Evolutionary conservation across 192 early-diverging fungal genomes (phyloP).

Genomic region (Obelidium mucronatum): DNA sequence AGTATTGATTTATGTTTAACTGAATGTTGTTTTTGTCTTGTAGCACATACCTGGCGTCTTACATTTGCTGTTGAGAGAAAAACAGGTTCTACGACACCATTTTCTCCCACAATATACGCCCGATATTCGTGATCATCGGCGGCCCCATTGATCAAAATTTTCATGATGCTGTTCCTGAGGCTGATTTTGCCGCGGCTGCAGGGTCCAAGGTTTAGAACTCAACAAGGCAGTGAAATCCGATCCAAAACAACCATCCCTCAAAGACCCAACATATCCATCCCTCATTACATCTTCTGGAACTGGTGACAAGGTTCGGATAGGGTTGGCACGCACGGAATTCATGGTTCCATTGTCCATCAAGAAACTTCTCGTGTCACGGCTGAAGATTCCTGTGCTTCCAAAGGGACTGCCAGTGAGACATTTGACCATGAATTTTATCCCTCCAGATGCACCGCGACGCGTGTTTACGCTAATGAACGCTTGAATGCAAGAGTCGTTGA

Average conservation of each 20-base stretch:
- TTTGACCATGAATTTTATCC: not conserved
- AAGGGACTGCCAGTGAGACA: constrained; percentile 21
- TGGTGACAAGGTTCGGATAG: not conserved
- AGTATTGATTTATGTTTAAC: too few relatives aligned
- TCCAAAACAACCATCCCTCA: constrained; percentile 30
- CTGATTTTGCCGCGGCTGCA: too few relatives aligned
- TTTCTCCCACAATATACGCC: not conserved
- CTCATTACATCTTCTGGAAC: not conserved
- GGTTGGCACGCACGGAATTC: not conserved
- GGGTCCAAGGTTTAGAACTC: not conserved
- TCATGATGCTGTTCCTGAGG: not conserved
- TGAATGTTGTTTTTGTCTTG: too few relatives aligned
- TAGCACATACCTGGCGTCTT: not conserved
- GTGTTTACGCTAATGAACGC: not conserved
- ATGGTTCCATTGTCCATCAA: not conserved
- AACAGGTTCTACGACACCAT: not conserved
- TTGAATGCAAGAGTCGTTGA: constrained; percentile 15
- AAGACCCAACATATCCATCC: constrained; percentile 15
- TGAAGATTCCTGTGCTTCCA: not conserved
- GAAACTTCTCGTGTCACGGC: constrained; percentile 18
- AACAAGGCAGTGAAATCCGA: constrained; percentile 10
- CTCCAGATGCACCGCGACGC: not conserved
- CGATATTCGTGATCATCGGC: not conserved
- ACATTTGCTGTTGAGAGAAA: not conserved
- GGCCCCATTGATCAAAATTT: not conserved